Percentiles rank a stretch among this genome's conserved stretches.
Conservation (phyloP, 768 basidiomycete genomes). For the Serendipita sp. region DNA sequence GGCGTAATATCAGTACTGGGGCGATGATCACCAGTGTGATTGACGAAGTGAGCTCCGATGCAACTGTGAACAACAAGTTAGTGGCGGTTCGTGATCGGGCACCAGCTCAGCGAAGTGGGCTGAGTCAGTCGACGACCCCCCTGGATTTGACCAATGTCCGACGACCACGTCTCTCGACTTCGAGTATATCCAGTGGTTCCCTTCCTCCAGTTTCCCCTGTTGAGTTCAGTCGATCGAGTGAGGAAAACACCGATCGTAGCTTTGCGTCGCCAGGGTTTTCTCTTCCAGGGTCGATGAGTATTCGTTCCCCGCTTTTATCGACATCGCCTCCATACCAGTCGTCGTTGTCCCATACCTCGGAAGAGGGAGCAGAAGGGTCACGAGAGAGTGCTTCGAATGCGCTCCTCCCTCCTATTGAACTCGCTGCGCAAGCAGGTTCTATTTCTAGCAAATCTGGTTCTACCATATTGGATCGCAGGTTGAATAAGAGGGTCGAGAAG, state of each 20-base stretch:
- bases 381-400: background rate
- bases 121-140: background rate
- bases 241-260: background rate
- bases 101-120: background rate
- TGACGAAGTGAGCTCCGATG: slow-evolving; percentile 4
- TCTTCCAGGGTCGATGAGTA: background rate
- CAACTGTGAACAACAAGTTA: background rate
- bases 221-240: background rate
- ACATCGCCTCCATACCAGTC: background rate
- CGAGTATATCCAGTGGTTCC: background rate
- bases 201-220: background rate
- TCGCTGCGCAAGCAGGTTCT: background rate
- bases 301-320: background rate
- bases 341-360: no score
- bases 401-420: slow-evolving; percentile 1
- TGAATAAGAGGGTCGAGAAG: background rate
- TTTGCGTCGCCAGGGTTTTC: background rate
- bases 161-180: background rate
- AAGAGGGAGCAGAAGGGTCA: no score
- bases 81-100: background rate
- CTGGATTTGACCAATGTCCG: background rate
- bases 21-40: slow-evolving; percentile 5
- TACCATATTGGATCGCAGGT: background rate
- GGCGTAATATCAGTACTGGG: slow-evolving; percentile 6
- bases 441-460: background rate